Evolutionary conservation across 805 yeast species (phyloP).

Genomic region (Zygosaccharomyces gambellarensis): DNA sequence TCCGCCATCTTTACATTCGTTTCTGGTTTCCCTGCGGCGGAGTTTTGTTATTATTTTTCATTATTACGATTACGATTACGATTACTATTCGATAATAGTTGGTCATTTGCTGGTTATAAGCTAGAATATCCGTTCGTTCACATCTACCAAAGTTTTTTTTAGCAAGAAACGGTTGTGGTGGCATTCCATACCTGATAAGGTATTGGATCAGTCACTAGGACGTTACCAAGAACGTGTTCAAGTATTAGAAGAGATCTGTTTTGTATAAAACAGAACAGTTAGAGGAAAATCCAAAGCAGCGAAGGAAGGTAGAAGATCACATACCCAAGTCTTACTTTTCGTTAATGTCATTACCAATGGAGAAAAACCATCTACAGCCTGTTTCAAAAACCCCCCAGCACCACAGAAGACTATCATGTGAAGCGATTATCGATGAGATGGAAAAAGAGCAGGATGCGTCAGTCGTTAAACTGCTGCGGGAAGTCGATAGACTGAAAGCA

Average conservation of each 20-base stretch:
- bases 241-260: not conserved
- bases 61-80: not conserved
- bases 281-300: not conserved
- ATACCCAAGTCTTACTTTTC: not conserved
- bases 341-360: conserved; percentile 4
- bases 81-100: not conserved
- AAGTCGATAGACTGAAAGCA: conserved; percentile 44
- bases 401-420: conserved; percentile 31
- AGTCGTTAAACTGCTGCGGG: conserved; percentile 50
- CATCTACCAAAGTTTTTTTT: not conserved
- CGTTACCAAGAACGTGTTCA: not conserved
- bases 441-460: conserved; percentile 63
- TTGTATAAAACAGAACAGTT: not conserved
- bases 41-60: not conserved
- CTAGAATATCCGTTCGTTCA: not conserved
- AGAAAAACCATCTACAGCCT: conserved; percentile 1
- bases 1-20: not conserved
- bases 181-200: not conserved
- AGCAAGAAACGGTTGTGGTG: not conserved
- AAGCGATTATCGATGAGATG: conserved; percentile 53
- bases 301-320: not conserved
- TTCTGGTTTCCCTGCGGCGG: not conserved
- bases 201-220: not conserved
- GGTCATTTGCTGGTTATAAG: not conserved
- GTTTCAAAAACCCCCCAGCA: not conserved